Evolutionary conservation across 164 flowering plant species (phyloP).

Genomic region (Chimonanthus salicifolius): DNA sequence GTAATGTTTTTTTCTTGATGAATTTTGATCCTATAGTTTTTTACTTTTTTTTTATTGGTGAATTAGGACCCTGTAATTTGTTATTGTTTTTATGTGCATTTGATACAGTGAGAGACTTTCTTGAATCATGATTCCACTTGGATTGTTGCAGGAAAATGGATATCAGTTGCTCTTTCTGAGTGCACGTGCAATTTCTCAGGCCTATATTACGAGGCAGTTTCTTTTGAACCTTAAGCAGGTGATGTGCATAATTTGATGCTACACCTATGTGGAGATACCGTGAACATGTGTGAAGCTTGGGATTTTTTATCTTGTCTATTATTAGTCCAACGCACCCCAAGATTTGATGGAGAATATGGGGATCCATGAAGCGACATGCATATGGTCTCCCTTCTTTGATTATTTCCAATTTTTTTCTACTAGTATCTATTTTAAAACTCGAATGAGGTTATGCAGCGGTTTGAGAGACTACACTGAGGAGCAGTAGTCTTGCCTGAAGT

Average conservation of each 20-base stretch:
- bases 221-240: slow-evolving; percentile 92
- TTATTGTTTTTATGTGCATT: neutral
- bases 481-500: no score
- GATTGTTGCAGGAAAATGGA: slow-evolving; percentile 76
- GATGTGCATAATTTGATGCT: neutral
- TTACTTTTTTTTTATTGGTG: no score
- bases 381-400: no score
- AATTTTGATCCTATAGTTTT: neutral
- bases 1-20: neutral
- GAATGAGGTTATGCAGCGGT: no score
- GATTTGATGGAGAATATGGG: no score
- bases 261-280: neutral
- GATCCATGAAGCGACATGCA: no score
- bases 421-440: no score
- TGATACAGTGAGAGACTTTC: neutral
- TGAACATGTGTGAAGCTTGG: no score
- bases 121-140: neutral
- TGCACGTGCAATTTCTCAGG: slow-evolving; percentile 96
- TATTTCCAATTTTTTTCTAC: no score
- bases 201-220: slow-evolving; percentile 78
- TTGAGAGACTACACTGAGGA: no score
- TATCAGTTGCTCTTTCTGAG: slow-evolving; percentile 91
- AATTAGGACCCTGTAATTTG: neutral
- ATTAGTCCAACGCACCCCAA: no score
- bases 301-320: no score